These are phyloP conservation scores for Styphnolobium japonicum DNA, from an alignment of 306 rosid genomes.

Conservation along the genomic window DNA sequence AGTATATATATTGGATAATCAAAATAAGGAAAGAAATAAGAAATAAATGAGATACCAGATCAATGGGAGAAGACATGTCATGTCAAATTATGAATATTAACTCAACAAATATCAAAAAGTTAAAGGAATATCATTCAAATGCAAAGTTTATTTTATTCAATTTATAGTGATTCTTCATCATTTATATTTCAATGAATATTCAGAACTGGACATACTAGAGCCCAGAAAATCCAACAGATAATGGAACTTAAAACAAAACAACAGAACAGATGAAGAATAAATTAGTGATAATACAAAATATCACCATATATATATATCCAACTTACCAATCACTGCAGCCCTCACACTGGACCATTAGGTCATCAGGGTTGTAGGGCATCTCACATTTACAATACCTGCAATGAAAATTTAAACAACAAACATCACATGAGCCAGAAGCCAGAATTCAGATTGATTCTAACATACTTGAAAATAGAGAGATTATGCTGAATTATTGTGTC, in stretches of 20 bases:
- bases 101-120: neutral
- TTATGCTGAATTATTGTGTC: too few relatives aligned
- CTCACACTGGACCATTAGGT: slow-evolving; percentile 97
- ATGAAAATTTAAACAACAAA: too few relatives aligned
- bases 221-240: slow-evolving; percentile 15
- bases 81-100: slow-evolving; percentile 10
- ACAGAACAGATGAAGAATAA: neutral
- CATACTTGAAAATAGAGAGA: too few relatives aligned
- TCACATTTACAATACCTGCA: slow-evolving; percentile 99
- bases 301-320: neutral
- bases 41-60: neutral
- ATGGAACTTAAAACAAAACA: too few relatives aligned
- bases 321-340: slow-evolving; percentile 94
- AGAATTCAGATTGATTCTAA: slow-evolving; percentile 15
- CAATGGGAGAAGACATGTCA: neutral
- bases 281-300: neutral
- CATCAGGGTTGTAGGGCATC: slow-evolving; percentile 99
- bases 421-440: slow-evolving; percentile 15
- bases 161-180: neutral
- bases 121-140: neutral
- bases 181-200: neutral
- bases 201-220: slow-evolving; percentile 6
- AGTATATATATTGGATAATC: neutral
- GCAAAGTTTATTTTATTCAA: neutral
- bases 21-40: slow-evolving; percentile 1